Evolutionary conservation across 1,139 yeast species (phyloP), one percentile per base, ranked within the genome.

Genomic region (Hansenula anomala): DNA sequence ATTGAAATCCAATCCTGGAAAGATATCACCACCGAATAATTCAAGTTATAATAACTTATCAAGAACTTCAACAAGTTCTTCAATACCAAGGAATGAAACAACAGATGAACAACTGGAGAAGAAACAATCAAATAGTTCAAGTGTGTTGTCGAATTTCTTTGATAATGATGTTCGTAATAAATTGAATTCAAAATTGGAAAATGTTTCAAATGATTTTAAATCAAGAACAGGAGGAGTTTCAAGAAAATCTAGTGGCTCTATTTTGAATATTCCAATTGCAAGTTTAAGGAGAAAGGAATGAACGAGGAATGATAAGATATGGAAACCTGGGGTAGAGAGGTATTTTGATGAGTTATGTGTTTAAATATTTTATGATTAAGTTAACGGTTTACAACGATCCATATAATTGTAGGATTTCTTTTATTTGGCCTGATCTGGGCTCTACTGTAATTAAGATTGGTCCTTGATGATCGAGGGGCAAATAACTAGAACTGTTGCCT

Each of bases 251-350:
- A 36, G 38, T 18, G 36, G 45, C 13, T 45, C 25, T 8, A 23
- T 52, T 12, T 32, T 52, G 30, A 48, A 47, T 24, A 48, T 52
- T 15, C 49, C 49, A 1, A 50, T 52, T 25, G 44, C 52, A 1
- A 52, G 52, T 23, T 23, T 52, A 37, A 39, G 46, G 9, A 47
- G 47, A 31, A 34, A 40, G 25, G 39, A 37, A 16, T 35, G 27
- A 4, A 28, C 9, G 22, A 6, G 22, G 22, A 30, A 30, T 30
- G 32, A 28, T 9, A 8, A 5, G 7, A 24, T 24, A 13, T 20
- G 23, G 23, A 20, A n/a, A n/a, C n/a, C n/a, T n/a, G n/a, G n/a
- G n/a, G n/a, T n/a, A n/a, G n/a, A n/a, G n/a, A n/a, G n/a, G n/a
- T n/a, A n/a, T n/a, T n/a, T n/a, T n/a, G n/a, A n/a, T n/a, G n/a